Base-by-base conservation (phyloP, 2,329 filamentous ascomycete species). In the Ophiostoma quercus region DNA sequence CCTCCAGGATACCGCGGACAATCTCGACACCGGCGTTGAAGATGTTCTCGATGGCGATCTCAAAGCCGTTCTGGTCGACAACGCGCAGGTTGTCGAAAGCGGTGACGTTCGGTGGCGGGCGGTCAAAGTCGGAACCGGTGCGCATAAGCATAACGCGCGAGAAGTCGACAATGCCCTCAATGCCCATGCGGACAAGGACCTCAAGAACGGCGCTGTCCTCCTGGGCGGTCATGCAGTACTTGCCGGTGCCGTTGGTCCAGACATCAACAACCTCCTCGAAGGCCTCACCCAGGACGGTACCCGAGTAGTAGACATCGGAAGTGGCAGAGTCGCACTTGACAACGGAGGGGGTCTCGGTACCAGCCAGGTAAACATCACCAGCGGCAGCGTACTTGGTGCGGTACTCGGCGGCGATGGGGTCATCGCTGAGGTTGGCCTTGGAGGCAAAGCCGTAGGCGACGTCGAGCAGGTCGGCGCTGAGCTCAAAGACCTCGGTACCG, bases 201-300 rank as follows among this genome's bases (percentile, higher is more conserved):
- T 90, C 88, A 0, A 92, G 83, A 0, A 85, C 85, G 0, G 89
- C 90, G 74, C 88, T 91, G 76, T 92, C 90, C 77, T 92, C 90
- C 77, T 92, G 89, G 0, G 89, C 89, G 1, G 85, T 90, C 78
- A 88, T 86, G 79, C 90, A 92, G 79, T 92, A 92, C 6, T 82
- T 77, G 0, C 87, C 88, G 0, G 84, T 86, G 3, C 88, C 88
- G 75, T 91, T 91, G 2, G 90, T 92, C 79, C 88, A 85, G 0
- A 90, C 74, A 0, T 74, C 78, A 3, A 87, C 89, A 25, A 85
- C 89, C 72, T 89, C 87, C 74, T 87, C 87, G 75, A 92, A 92
- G 0, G 86, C 84, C 65, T 86, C 82, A 11, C 85, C 82, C 2
- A 92, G 83, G 25, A 87, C 76, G 0, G 77, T 80, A 8, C 90